Evolutionary conservation across 75 land plant genomes (phyloP), one percentile per base, ranked within the genome.

Genomic region (Pinus taeda): DNA sequence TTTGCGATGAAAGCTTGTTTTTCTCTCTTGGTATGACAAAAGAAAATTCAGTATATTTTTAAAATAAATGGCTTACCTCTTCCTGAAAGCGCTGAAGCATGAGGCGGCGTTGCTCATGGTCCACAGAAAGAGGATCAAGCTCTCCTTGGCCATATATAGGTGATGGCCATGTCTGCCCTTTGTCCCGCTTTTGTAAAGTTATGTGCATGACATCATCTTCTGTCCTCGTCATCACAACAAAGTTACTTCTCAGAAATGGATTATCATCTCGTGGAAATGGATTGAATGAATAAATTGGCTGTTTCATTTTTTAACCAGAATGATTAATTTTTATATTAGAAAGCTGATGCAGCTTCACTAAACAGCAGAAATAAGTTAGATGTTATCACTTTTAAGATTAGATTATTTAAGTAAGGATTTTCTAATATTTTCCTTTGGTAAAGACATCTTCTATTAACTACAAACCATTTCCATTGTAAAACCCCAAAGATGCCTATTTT

Each of bases 31-130:
- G 33, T 33, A 2, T 33, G 33, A 33, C 33, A 33, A 33, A 33
- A 33, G 1, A 33, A 33, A 33, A 33, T 33, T 33, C 6, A 39
- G 42, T 0, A 39, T 39, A 39, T 39, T 39, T 39, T 39, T 39
- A 17, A 75, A 56, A 73, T 11, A 56, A 73, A 58, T 78, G 55
- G 61, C 59, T 66, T 59, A 96, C 99, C 97, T 96, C 99, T 81
- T 92, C 97, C 76, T 96, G 99, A 81, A 96, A 96, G 59, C 99
- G 87, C 83, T 96, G 93, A 71, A 96, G 88, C 97, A 96, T 90
- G 60, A 96, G 90, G 11, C 99, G 90, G 80, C 91, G 95, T 81
- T 96, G 94, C 78, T 96, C 97, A 73, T 90, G 87, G 89, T 96
- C 99, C 57, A 91, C 83, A 60, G 90, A 57, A 66, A 86, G 89